Evolutionary conservation across 2,329 filamentous ascomycete genomes (phyloP), one percentile per base, ranked within the genome.

Genomic region (Alternaria metachromatica): DNA sequence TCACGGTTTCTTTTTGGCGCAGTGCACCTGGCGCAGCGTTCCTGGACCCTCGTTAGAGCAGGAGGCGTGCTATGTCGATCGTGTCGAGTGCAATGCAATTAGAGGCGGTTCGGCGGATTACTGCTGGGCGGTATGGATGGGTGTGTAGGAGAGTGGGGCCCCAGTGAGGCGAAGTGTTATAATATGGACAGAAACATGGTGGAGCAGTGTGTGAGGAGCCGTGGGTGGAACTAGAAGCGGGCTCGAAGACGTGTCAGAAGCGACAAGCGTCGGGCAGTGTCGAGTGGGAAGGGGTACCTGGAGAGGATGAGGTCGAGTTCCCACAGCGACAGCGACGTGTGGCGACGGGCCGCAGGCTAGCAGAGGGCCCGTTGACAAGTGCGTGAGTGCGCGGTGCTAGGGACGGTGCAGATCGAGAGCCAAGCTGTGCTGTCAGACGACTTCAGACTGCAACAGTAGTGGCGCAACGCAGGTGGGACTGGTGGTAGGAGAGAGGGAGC

Each of bases 151-250:
- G 65, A 67, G 66, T 65, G 66, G 73, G 75, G 74, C 76, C 78
- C 78, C 77, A 72, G 72, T 53, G 76, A 78, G 77, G 75, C 63
- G 65, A 53, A 25, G 57, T 67, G 77, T 73, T 80, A 80, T 79
- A 76, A 80, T 76, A 77, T 77, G 56, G 67, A 70, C 56, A 74
- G 62, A 60, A 76, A 74, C 79, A 80, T 80, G 63, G 59, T 74
- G 76, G 62, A 70, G 63, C 62, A 57, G 62, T 66, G 62, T 60
- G 67, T 60, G 54, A 70, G 72, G 75, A 77, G 75, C 73, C 71
- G 70, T 68, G 63, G 73, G 70, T 69, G 72, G 72, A 65, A 60
- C 57, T 62, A 68, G 62, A 61, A 69, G 67, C 61, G 65, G 64
- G 59, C 61, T 55, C 56, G 62, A 61, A 23, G 51, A 60, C 59